Evolutionary conservation across 139 green algal genomes (phyloP), one percentile per base, ranked within the genome.

Genomic region (Volvox reticuliferus): DNA sequence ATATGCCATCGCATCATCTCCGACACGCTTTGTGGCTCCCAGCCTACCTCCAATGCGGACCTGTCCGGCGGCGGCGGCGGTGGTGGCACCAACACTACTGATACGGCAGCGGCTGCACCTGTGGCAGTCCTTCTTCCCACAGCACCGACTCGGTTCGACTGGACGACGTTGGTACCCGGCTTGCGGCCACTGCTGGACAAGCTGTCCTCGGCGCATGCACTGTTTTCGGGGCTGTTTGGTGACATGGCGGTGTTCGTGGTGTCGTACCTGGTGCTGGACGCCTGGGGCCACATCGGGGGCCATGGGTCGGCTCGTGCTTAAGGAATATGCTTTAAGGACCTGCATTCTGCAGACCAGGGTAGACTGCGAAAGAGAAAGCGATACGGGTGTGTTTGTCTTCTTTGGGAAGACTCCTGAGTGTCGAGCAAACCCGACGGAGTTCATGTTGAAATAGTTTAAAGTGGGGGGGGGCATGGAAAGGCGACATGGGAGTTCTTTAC

Each of bases 141-240:
- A 30, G 32, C 19, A 63, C 61, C 81, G 63, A 62, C 82, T 0
- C 35, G 33, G 18, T 79, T 79, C 65, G 82, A 88, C 82, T 88
- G 65, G 65, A 9, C 36, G 20, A 37, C 82, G 0, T 28, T 88
- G 63, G 82, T 65, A 20, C 82, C 82, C 0, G 82, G 82, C 1
- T 67, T 88, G 65, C 19, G 62, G 62, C 82, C 82, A 35, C 82
- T 88, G 63, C 19, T 88, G 32, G 82, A 88, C 82, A 24, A 21
- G 24, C 9, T 79, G 22, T 65, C 32, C 0, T 79, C 82, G 6
- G 55, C 33, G 20, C 19, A 19, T 24, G 63, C 65, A 0, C 82
- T 88, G 33, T 17, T 88, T 63, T 79, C 63, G 82, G 82, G 82
- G 63, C 82, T 88, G 62, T 33, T 65, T 50, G 82, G 26, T 65